Evolutionary conservation across 2,329 filamentous ascomycete species (phyloP).

Genomic region (Clathrospora elynae): DNA sequence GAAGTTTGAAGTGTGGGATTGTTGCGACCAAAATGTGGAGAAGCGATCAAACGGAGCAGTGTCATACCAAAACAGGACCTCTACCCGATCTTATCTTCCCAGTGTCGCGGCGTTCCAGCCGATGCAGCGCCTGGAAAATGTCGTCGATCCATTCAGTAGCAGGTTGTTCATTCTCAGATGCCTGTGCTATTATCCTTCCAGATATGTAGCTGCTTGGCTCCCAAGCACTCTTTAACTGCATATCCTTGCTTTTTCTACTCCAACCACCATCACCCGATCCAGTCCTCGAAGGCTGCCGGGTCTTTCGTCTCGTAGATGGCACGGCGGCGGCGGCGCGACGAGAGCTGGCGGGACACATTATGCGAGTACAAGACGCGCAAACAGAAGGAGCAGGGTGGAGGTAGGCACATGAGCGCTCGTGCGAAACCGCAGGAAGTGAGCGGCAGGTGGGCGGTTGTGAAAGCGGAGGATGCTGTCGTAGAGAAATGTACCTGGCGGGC

Average conservation of each 20-base stretch:
- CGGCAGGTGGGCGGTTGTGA: constrained; percentile 17
- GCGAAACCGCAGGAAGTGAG: constrained; percentile 33
- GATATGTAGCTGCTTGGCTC: constrained; percentile 21
- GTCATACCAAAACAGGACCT: constrained; percentile 42
- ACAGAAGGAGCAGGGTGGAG: constrained; percentile 42
- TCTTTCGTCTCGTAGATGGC: constrained; percentile 44
- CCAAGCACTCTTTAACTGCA: constrained; percentile 11
- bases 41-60: constrained; percentile 30
- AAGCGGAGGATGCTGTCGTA: constrained; percentile 4
- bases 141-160: constrained; percentile 32
- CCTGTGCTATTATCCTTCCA: constrained; percentile 25
- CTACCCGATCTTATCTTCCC: constrained; percentile 23
- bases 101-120: constrained; percentile 35
- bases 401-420: constrained; percentile 46
- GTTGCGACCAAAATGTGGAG: constrained; percentile 25
- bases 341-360: constrained; percentile 43
- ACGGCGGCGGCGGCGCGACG: constrained; percentile 40
- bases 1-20: constrained; percentile 15
- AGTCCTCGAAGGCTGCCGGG: constrained; percentile 42
- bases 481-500: constrained; percentile 6
- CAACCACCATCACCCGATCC: constrained; percentile 37
- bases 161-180: constrained; percentile 32
- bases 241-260: constrained; percentile 19
- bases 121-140: constrained; percentile 36
- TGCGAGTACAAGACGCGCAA: constrained; percentile 45